phyloP scores from a whole-genome alignment of 495 filamentous ascomycete species.

The Penicillium pancosmium region DNA sequence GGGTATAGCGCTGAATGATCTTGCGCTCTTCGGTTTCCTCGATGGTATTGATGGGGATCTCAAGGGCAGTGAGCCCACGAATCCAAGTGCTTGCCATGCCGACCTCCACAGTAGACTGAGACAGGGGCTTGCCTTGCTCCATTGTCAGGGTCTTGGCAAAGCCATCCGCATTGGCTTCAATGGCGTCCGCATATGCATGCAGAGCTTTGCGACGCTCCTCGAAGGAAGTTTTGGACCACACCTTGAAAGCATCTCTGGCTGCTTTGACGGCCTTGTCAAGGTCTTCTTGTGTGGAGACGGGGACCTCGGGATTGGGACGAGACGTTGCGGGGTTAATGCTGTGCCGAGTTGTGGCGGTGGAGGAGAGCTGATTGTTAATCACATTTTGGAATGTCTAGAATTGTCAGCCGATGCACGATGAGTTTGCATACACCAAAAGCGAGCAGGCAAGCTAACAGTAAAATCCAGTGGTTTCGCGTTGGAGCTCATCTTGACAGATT shows the following conservation, averaged over 20 bases:
- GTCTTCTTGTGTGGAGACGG: conserved; percentile 54
- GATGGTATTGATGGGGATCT: conserved; percentile 33
- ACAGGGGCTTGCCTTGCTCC: conserved; percentile 61
- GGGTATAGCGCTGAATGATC: conserved; percentile 48
- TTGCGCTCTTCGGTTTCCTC: conserved; percentile 50
- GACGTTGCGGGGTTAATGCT: conserved; percentile 56
- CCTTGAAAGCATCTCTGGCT: conserved; percentile 51
- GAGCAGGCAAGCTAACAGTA: neutral
- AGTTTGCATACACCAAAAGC: neutral
- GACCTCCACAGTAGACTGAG: conserved; percentile 29
- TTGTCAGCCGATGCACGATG: neutral
- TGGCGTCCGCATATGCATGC: conserved; percentile 52
- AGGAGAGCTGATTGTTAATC: conserved; percentile 40
- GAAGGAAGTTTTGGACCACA: conserved; percentile 52
- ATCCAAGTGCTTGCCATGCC: conserved; percentile 29
- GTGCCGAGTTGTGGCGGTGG: conserved; percentile 31
- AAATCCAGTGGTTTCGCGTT: neutral
- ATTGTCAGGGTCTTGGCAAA: conserved; percentile 53
- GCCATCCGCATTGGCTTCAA: conserved; percentile 44
- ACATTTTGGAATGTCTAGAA: conserved; percentile 38
- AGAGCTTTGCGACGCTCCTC: conserved; percentile 60
- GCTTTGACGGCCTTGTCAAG: conserved; percentile 55
- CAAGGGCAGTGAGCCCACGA: conserved; percentile 23
- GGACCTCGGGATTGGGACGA: conserved; percentile 55
- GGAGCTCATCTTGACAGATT: neutral